Percentiles rank a stretch among this genome's conserved stretches.
phyloP scores from a whole-genome alignment of 495 filamentous ascomycete species.

The Trichoderma orchidacearum region DNA sequence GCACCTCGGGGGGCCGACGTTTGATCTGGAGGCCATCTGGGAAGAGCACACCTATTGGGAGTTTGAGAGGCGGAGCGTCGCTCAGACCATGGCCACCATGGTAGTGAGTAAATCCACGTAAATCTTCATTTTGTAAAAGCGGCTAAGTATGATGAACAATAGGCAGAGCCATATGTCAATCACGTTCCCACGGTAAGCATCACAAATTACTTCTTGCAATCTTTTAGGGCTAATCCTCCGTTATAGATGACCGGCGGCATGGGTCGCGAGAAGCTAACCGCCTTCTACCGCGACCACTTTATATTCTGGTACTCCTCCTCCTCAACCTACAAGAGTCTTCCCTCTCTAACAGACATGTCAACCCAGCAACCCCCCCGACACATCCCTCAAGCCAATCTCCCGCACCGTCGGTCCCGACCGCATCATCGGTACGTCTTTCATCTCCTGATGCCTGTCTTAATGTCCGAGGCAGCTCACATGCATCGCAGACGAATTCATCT shows the following conservation, averaged over 20 bases:
- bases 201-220: neutral
- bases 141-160: too few relatives aligned
- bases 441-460: too few relatives aligned
- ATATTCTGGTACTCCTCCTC: constrained; percentile 27
- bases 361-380: constrained; percentile 47
- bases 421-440: constrained; percentile 18
- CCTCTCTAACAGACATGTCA: neutral
- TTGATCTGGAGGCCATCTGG: constrained; percentile 49
- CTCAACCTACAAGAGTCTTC: neutral
- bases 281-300: constrained; percentile 66
- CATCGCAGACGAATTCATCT: constrained; percentile 38
- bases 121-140: too few relatives aligned
- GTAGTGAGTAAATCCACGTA: neutral
- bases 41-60: constrained; percentile 43
- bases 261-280: constrained; percentile 49
- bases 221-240: neutral
- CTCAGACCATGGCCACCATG: constrained; percentile 30
- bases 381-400: constrained; percentile 55
- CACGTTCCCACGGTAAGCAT: constrained; percentile 33
- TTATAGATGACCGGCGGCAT: constrained; percentile 50
- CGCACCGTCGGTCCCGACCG: constrained; percentile 49
- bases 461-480: too few relatives aligned
- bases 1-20: constrained; percentile 35
- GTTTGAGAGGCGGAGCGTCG: constrained; percentile 38
- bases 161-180: constrained; percentile 43